Evolutionary conservation across 1,139 yeast genomes (phyloP).

Genomic region (Suhomyces guaymorum): DNA sequence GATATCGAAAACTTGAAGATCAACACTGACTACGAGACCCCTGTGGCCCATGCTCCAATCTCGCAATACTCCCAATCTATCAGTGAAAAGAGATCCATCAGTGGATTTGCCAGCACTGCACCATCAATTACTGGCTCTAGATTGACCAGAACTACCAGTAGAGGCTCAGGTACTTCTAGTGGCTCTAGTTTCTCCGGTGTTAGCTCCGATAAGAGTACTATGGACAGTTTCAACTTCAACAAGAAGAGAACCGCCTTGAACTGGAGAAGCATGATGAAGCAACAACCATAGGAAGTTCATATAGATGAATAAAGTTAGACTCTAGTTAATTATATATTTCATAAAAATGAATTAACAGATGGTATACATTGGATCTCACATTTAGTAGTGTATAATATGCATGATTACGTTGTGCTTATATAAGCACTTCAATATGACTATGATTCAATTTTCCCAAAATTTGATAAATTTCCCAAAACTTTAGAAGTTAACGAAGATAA

Average conservation of each 20-base stretch:
- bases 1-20: slow-evolving; percentile 55
- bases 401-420: no score
- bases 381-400: no score
- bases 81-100: slow-evolving; percentile 24
- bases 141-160: slow-evolving; percentile 34
- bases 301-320: no score
- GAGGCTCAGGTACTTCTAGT: slow-evolving; percentile 34
- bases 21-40: slow-evolving; percentile 35
- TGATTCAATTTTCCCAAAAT: no score
- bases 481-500: no score
- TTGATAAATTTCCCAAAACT: no score
- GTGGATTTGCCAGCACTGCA: slow-evolving; percentile 16
- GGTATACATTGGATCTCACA: no score
- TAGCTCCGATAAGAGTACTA: slow-evolving; percentile 21
- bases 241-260: slow-evolving; percentile 48
- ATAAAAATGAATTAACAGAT: no score
- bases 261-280: slow-evolving; percentile 39
- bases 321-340: slow-evolving; percentile 2
- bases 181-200: slow-evolving; percentile 31
- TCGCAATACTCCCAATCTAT: slow-evolving; percentile 17
- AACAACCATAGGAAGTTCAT: no score
- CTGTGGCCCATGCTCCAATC: slow-evolving; percentile 25
- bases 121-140: slow-evolving; percentile 23
- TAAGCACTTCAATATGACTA: no score
- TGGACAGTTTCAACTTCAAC: slow-evolving; percentile 17